phyloP scores from a whole-genome alignment of 768 basidiomycete genomes.

The Boletales sp. region DNA sequence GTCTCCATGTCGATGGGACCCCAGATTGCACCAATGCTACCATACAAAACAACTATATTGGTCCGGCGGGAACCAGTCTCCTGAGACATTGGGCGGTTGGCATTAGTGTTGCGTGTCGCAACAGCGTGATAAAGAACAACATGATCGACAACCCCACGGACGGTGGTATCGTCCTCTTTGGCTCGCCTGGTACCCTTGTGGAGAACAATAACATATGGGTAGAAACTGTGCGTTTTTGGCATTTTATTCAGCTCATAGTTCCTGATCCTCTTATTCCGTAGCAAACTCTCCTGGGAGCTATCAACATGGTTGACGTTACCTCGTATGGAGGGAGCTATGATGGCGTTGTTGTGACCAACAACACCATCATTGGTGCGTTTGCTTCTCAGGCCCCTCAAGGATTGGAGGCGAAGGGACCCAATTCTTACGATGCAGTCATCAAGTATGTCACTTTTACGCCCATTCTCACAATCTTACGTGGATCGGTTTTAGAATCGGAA shows the following conservation, averaged over 20 bases:
- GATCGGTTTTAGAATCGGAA: conserved; percentile 57
- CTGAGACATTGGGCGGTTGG: conserved; percentile 83
- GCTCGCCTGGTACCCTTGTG: conserved; percentile 66
- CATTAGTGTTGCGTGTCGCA: conserved; percentile 67
- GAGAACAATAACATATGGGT: conserved; percentile 79
- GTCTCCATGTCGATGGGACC: conserved; percentile 69
- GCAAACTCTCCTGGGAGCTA: conserved; percentile 71
- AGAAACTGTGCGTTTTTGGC: conserved; percentile 45
- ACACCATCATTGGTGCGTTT: conserved; percentile 67
- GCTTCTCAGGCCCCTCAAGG: conserved; percentile 43
- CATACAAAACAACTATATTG: conserved; percentile 81
- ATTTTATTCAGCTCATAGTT: too few species aligned
- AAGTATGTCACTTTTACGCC: conserved; percentile 46
- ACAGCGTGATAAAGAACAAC: conserved; percentile 62
- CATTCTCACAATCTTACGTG: conserved; percentile 1
- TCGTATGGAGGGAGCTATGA: conserved; percentile 68
- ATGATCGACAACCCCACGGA: conserved; percentile 71
- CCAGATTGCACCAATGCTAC: conserved; percentile 59
- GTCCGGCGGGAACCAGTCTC: conserved; percentile 63
- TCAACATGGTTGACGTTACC: conserved; percentile 71
- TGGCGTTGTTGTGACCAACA: conserved; percentile 62
- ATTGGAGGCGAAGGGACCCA: conserved; percentile 49
- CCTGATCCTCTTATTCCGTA: conserved; percentile 21
- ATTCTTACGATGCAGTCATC: conserved; percentile 58
- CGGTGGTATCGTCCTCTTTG: conserved; percentile 78